phyloP scores from a whole-genome alignment of 257 asterid genomes.

The Nyctanthes arbortristis region DNA sequence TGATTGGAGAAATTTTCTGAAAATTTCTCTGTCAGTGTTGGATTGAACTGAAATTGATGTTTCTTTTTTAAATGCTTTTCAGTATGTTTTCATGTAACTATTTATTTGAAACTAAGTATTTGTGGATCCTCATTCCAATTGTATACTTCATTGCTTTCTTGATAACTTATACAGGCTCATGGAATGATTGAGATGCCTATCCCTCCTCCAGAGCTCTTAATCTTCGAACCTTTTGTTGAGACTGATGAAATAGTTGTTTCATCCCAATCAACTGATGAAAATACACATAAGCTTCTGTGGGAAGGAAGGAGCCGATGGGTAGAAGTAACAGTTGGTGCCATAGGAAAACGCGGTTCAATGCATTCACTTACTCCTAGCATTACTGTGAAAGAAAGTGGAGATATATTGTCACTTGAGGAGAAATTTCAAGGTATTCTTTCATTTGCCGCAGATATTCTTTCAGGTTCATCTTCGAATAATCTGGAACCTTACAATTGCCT shows the following conservation, averaged over 20 bases:
- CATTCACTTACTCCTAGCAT: constrained; percentile 82
- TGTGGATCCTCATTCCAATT: neutral
- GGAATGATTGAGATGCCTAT: constrained; percentile 87
- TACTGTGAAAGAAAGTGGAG: constrained; percentile 88
- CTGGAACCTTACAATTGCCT: neutral
- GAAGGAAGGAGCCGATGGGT: constrained; percentile 88
- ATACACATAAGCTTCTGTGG: constrained; percentile 60
- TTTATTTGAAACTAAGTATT: neutral
- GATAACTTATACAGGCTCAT: constrained; percentile 50
- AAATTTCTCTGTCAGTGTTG: neutral
- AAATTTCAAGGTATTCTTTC: constrained; percentile 91
- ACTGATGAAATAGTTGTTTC: constrained; percentile 76
- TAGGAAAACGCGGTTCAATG: constrained; percentile 76
- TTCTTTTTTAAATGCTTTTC: neutral
- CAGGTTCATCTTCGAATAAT: too few relatives aligned
- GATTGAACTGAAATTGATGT: neutral
- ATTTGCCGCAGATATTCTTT: too few relatives aligned
- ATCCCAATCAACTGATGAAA: constrained; percentile 44
- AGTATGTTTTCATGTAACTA: neutral
- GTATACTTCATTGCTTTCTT: neutral
- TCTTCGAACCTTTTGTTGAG: constrained; percentile 84
- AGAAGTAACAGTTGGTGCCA: constrained; percentile 84
- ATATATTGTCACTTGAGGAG: constrained; percentile 86
- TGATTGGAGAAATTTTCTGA: neutral
- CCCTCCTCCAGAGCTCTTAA: constrained; percentile 73